A percentile compares a stretch with the other conserved stretches of the same genome.
These are phyloP conservation scores for Sugiyamaella castrensis DNA, from an alignment of 1,139 yeast genomes.

Conservation along the genomic window DNA sequence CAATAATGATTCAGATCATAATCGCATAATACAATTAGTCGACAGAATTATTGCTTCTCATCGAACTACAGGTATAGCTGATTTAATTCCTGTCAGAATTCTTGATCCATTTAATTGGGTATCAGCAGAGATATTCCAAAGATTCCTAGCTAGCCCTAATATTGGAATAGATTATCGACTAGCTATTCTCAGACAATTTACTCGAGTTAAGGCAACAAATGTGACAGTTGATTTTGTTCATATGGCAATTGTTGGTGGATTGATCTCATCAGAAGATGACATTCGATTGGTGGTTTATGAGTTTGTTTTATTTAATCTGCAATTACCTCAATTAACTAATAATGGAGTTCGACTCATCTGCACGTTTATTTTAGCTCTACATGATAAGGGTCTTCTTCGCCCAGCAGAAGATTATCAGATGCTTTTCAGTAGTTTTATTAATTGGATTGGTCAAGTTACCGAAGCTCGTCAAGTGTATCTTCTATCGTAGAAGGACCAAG, in stretches of 20 bases:
- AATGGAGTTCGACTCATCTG: conserved; percentile 24
- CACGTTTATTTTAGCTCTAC: conserved; percentile 25
- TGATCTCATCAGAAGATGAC: conserved; percentile 17
- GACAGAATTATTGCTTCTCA: conserved; percentile 7
- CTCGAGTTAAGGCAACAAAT: conserved; percentile 19
- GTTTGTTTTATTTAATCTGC: conserved; percentile 22
- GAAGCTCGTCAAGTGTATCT: conserved; percentile 29
- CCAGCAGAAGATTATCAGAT: conserved; percentile 26
- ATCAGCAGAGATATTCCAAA: conserved; percentile 12
- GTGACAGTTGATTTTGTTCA: conserved; percentile 22
- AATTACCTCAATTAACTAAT: conserved; percentile 9
- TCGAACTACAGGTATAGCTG: no score
- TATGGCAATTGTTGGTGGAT: conserved; percentile 15
- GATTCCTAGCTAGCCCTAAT: conserved; percentile 11
- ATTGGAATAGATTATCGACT: conserved; percentile 5
- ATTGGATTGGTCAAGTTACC: conserved; percentile 27
- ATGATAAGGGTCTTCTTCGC: conserved; percentile 17
- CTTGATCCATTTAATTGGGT: conserved; percentile 15
- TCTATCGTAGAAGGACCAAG: no score
- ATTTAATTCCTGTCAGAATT: conserved; percentile 3
- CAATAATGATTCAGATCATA: no score
- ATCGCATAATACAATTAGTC: conserved; percentile 4
- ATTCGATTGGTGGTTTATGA: conserved; percentile 23
- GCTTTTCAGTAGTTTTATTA: conserved; percentile 28
- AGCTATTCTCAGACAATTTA: conserved; percentile 13